Percentiles rank a stretch among this genome's conserved stretches.
Conservation (phyloP, 2,329 filamentous ascomycete genomes). For the Sporothrix sp. region DNA sequence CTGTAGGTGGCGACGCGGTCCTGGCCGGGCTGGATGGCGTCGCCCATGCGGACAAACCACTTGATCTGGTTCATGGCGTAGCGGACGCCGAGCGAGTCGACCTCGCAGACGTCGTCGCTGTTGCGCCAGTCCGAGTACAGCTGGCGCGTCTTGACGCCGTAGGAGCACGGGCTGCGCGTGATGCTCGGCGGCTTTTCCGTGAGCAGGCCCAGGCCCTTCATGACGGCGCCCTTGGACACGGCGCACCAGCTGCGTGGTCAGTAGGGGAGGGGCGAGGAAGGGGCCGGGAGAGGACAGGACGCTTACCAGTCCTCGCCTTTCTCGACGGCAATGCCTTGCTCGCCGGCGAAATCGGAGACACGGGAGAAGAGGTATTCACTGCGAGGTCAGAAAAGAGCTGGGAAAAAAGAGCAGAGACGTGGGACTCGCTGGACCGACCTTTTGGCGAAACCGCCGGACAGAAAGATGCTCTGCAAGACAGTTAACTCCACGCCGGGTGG, state of each 20-base stretch:
- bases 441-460: slow-evolving; percentile 21
- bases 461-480: slow-evolving; percentile 18
- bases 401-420: not conserved
- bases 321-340: slow-evolving; percentile 17
- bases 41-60: slow-evolving; percentile 20
- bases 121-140: slow-evolving; percentile 17
- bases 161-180: slow-evolving; percentile 16
- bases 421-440: not conserved
- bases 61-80: slow-evolving; percentile 21
- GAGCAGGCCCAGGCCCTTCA: slow-evolving; percentile 21
- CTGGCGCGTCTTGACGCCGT: slow-evolving; percentile 19
- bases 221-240: slow-evolving; percentile 21
- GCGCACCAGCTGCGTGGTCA: slow-evolving; percentile 18
- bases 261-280: not conserved
- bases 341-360: slow-evolving; percentile 15
- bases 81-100: slow-evolving; percentile 17
- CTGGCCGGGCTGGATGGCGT: slow-evolving; percentile 19
- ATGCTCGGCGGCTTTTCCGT: slow-evolving; percentile 18
- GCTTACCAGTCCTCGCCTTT: slow-evolving; percentile 18
- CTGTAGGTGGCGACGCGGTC: slow-evolving; percentile 15
- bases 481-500: not conserved
- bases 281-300: not conserved
- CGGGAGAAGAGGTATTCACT: slow-evolving; percentile 18
- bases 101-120: slow-evolving; percentile 10
- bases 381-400: not conserved